Base-by-base conservation (phyloP, 169 alveolate genomes). In the Cryptosporidium felis region DNA sequence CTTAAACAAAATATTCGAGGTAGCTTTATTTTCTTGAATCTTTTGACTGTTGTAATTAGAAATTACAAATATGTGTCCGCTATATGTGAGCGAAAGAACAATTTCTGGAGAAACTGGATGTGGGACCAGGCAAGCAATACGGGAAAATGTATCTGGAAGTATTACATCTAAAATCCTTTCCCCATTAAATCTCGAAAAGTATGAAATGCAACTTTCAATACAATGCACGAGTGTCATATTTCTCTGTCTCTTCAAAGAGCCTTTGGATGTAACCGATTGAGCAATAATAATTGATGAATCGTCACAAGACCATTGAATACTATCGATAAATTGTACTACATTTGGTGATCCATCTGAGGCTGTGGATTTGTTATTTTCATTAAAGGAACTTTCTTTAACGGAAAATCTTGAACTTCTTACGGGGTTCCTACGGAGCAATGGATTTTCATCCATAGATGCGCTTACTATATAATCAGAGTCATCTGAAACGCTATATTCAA, bases 241-340 rank as follows among this genome's bases (percentile, higher is more conserved):
- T 14, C 66, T 49, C 5, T 32, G 51, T 8, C 85, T 49, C 56
- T 30, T 56, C 16, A 74, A 1, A 16, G 58, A 12, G 1, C 74
- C 49, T 40, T 74, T 74, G 23, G 63, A 58, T 21, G 67, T 28
- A 14, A 56, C 85, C 8, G 67, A 49, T 5, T 74, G 63, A 36
- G 85, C 85, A 53, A 74, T 58, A 12, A 49, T 36, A 28, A 74
- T 56, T 8, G 56, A 18, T n/a, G 85, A 74, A 30, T 74, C 85
- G 8, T 74, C 67, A 53, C 85, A 74, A 18, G 67, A 49, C 85
- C 85, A 74, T 12, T 74, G 74, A n/a, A 74, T 41, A 12, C 63
- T 51, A 38, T 74, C 85, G n/a, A 74, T 74, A 53, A 74, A 53
- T 38, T 74, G 74, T 5, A 56, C 85, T 5, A 74, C 3, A 47